Conservation (phyloP, 108 stramenopile species). For the Aurantiochytrium sp. region DNA sequence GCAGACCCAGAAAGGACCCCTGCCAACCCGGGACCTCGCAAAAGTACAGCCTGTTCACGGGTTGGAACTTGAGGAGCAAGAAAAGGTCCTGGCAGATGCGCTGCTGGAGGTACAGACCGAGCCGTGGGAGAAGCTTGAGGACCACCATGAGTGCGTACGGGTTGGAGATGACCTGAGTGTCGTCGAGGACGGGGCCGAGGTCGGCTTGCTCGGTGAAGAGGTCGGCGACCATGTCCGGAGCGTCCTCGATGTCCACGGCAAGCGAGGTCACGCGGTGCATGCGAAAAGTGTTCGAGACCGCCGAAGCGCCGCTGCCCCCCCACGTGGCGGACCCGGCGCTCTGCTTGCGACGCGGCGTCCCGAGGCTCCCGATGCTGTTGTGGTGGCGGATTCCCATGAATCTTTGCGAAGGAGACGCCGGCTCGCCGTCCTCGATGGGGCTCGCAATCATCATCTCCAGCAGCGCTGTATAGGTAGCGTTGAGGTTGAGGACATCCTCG, state of each 20-base stretch:
- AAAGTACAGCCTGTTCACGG: neutral
- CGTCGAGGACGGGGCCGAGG: neutral
- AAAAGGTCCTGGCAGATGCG: constrained; percentile 13
- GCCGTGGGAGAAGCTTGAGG: neutral
- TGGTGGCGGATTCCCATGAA: neutral
- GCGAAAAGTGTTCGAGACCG: no score
- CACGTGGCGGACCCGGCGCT: neutral
- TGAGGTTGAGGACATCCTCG: neutral
- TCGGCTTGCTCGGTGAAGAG: neutral
- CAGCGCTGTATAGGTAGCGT: neutral
- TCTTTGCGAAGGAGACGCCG: neutral
- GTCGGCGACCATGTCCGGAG: neutral
- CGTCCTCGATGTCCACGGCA: neutral
- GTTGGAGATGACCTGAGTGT: neutral
- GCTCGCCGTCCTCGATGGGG: neutral
- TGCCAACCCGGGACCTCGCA: constrained; percentile 10
- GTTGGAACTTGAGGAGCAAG: neutral
- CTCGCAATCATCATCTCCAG: neutral
- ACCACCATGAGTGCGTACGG: neutral
- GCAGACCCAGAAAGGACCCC: neutral
- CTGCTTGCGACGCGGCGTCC: neutral
- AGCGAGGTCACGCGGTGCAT: neutral
- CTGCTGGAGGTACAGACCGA: neutral
- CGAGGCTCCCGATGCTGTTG: neutral
- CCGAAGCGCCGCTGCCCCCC: neutral